These are phyloP conservation scores for Trichoderma cornu-damae DNA, from an alignment of 2,329 filamentous ascomycete genomes.

Conservation along the genomic window DNA sequence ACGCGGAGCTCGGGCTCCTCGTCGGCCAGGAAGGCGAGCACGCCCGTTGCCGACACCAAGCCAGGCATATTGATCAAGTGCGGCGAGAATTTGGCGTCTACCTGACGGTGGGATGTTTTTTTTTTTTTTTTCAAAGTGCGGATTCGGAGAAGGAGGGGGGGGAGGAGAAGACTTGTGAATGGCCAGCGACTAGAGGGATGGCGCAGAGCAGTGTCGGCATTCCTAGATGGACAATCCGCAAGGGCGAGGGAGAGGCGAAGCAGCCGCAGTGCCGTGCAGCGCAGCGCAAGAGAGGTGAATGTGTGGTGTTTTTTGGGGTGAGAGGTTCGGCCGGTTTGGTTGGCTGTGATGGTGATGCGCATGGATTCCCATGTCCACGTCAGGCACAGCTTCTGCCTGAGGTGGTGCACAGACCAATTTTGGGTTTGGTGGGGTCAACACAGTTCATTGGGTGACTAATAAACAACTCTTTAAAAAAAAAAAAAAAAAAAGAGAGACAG, in stretches of 20 bases:
- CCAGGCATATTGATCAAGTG: constrained; percentile 65
- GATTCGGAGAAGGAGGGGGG: constrained; percentile 5
- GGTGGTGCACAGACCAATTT: constrained; percentile 26
- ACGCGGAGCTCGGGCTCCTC: constrained; percentile 91
- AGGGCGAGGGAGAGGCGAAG: constrained; percentile 20
- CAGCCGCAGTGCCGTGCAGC: constrained; percentile 3
- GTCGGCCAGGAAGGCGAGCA: constrained; percentile 92
- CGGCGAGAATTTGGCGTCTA: not conserved
- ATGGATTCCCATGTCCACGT: constrained; percentile 39
- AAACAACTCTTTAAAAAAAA: too few relatives aligned
- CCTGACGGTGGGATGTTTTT: not conserved
- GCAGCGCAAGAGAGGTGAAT: not conserved
- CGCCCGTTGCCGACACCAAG: constrained; percentile 87
- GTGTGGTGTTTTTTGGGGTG: not conserved
- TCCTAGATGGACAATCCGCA: not conserved
- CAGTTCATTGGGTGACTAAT: not conserved
- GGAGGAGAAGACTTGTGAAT: constrained; percentile 2
- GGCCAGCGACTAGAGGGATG: not conserved
- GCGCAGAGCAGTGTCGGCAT: not conserved
- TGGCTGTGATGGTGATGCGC: constrained; percentile 26
- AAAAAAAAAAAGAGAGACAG: too few relatives aligned
- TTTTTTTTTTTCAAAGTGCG: not conserved
- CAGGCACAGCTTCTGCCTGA: constrained; percentile 41
- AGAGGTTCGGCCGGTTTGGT: constrained; percentile 17
- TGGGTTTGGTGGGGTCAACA: not conserved